Conservation (phyloP, 768 basidiomycete genomes). For the Trametes gibbosa region DNA sequence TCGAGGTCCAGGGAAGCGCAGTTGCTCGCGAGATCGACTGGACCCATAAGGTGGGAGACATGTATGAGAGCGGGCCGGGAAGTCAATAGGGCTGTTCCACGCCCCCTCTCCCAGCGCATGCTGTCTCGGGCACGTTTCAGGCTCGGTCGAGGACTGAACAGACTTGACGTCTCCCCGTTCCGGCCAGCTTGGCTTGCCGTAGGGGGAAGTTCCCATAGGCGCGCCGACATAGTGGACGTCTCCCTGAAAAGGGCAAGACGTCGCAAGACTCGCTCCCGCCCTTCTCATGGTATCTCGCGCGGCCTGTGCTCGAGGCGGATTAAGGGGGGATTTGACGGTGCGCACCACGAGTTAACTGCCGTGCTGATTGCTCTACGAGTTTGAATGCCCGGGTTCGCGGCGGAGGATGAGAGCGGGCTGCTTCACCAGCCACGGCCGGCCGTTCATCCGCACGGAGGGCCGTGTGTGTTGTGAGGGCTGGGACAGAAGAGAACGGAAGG, state of each 20-base stretch:
- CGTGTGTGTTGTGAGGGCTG: neutral
- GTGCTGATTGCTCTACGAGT: conserved; percentile 16
- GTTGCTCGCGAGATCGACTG: conserved; percentile 17
- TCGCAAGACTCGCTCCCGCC: conserved; percentile 14
- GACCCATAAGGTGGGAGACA: conserved; percentile 18
- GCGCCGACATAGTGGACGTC: conserved; percentile 12
- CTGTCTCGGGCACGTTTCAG: conserved; percentile 21
- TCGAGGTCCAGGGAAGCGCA: conserved; percentile 23
- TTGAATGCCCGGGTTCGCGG: neutral
- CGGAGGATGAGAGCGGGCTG: conserved; percentile 4
- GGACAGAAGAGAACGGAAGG: conserved; percentile 13
- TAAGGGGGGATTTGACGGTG: neutral
- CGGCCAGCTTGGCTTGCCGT: conserved; percentile 21
- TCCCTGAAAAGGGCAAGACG: conserved; percentile 13
- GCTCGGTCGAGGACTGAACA: conserved; percentile 15
- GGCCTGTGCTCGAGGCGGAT: conserved; percentile 12
- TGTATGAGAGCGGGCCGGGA: conserved; percentile 11
- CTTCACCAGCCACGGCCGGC: conserved; percentile 7
- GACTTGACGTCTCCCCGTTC: conserved; percentile 20
- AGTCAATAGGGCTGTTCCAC: conserved; percentile 19
- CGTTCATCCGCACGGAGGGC: conserved; percentile 5
- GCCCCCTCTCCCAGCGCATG: conserved; percentile 16
- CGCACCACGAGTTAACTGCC: conserved; percentile 9
- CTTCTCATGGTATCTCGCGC: conserved; percentile 17
- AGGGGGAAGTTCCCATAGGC: conserved; percentile 17